phyloP scores from a whole-genome alignment of 2,329 filamentous ascomycete species.

The Bipolaris gigantea region DNA sequence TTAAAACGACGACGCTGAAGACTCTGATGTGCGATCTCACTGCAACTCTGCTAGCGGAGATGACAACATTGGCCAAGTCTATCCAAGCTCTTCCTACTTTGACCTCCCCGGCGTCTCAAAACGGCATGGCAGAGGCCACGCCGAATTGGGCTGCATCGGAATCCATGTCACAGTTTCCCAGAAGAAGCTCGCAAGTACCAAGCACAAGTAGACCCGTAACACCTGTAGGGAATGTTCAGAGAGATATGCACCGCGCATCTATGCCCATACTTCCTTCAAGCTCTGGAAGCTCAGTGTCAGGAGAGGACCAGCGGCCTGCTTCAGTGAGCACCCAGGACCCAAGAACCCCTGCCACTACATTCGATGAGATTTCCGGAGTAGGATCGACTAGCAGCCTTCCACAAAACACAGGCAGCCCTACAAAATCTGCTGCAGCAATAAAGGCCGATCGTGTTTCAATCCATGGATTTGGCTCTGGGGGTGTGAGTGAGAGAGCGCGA shows the following conservation, averaged over 20 bases:
- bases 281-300: slow-evolving; percentile 25
- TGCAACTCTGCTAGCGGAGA: slow-evolving; percentile 50
- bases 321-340: slow-evolving; percentile 34
- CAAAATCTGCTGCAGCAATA: slow-evolving; percentile 51
- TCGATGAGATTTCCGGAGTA: slow-evolving; percentile 47
- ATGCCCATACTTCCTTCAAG: slow-evolving; percentile 66
- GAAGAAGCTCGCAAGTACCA: slow-evolving; percentile 39
- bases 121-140: slow-evolving; percentile 27
- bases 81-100: slow-evolving; percentile 63
- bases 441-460: slow-evolving; percentile 61
- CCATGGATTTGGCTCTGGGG: slow-evolving; percentile 65
- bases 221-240: slow-evolving; percentile 53
- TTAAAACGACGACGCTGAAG: slow-evolving; percentile 69
- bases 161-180: slow-evolving; percentile 24
- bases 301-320: slow-evolving; percentile 32
- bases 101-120: slow-evolving; percentile 52
- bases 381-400: slow-evolving; percentile 45
- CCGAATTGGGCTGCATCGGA: slow-evolving; percentile 39
- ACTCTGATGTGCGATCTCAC: slow-evolving; percentile 52
- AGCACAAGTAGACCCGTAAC: slow-evolving; percentile 33
- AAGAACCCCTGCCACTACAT: slow-evolving; percentile 52
- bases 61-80: slow-evolving; percentile 53
- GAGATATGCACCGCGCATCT: slow-evolving; percentile 72
- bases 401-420: slow-evolving; percentile 40
- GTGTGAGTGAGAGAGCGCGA: slow-evolving; percentile 74